Conservation (phyloP, 768 basidiomycete genomes). For the Fomitopsis pulvina region DNA sequence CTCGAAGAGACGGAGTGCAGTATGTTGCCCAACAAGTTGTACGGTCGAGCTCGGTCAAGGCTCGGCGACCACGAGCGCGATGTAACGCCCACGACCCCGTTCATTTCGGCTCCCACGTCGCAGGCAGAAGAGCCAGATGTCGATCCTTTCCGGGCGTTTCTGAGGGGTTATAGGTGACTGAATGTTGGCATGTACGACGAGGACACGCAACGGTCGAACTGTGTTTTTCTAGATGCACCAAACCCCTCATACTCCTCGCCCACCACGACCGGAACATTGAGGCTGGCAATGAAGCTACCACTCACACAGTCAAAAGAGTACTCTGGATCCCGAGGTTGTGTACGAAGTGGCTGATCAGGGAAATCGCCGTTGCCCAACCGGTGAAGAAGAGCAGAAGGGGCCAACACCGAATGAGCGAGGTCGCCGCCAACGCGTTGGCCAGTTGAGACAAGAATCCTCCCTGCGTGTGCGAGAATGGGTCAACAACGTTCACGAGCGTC, state of each 20-base stretch:
- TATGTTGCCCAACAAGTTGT: no score
- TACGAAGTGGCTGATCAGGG: conserved; percentile 41
- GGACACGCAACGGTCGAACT: no score
- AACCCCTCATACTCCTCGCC: background rate
- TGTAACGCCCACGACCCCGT: no score
- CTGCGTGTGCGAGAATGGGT: conserved; percentile 13
- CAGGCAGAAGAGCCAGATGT: no score
- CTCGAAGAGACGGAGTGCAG: no score
- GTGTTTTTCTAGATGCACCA: no score
- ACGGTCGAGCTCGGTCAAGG: no score
- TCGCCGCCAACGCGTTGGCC: conserved; percentile 27
- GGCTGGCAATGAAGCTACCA: background rate
- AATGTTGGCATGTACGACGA: no score
- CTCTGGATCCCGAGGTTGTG: conserved; percentile 37
- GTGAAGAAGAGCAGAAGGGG: conserved; percentile 60
- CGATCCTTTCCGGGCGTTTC: no score
- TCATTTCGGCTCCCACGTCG: no score
- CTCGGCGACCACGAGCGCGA: no score
- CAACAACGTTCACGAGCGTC: conserved; percentile 12
- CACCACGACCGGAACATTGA: background rate
- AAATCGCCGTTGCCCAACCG: conserved; percentile 55
- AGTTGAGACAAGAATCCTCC: conserved; percentile 11
- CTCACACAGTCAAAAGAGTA: conserved; percentile 67
- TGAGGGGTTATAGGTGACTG: no score
- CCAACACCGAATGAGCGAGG: conserved; percentile 53